These are phyloP conservation scores for Mesostigma viride DNA, from an alignment of 139 green algal genomes.

Conservation along the genomic window DNA sequence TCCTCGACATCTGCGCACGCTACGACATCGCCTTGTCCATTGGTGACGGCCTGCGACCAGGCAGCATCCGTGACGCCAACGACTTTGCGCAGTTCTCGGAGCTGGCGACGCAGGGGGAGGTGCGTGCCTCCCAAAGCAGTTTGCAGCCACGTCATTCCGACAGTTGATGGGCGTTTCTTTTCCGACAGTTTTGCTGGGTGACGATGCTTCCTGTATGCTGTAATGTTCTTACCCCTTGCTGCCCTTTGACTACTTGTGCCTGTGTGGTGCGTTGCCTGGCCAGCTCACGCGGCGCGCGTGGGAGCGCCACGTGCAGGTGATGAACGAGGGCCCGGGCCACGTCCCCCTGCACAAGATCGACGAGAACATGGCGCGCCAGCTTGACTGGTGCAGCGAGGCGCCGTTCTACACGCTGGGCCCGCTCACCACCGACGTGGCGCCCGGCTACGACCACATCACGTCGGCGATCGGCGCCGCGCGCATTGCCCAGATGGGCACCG, in stretches of 20 bases:
- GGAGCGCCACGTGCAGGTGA: constrained; percentile 89
- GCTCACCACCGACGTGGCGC: constrained; percentile 87
- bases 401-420: constrained; percentile 97
- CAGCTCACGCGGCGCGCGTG: constrained; percentile 84
- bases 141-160: too few relatives aligned
- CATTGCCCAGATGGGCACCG: constrained; percentile 78
- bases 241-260: too few relatives aligned
- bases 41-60: constrained; percentile 79
- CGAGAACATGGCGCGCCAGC: constrained; percentile 80
- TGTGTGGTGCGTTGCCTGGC: too few relatives aligned
- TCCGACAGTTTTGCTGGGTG: too few relatives aligned
- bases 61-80: constrained; percentile 80
- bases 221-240: too few relatives aligned
- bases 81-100: constrained; percentile 91
- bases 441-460: constrained; percentile 96
- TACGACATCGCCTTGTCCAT: constrained; percentile 87
- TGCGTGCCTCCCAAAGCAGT: not conserved
- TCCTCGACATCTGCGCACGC: constrained; percentile 84
- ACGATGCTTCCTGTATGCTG: too few relatives aligned
- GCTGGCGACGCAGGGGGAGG: constrained; percentile 82
- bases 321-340: constrained; percentile 93
- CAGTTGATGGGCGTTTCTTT: too few relatives aligned
- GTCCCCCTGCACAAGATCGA: constrained; percentile 93
- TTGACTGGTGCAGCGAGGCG: constrained; percentile 80
- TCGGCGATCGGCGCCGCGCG: constrained; percentile 86